A percentile compares a stretch with the other conserved stretches of the same genome.
phyloP scores from a whole-genome alignment of 352 stramenopile genomes.

The Peronospora destructor region DNA sequence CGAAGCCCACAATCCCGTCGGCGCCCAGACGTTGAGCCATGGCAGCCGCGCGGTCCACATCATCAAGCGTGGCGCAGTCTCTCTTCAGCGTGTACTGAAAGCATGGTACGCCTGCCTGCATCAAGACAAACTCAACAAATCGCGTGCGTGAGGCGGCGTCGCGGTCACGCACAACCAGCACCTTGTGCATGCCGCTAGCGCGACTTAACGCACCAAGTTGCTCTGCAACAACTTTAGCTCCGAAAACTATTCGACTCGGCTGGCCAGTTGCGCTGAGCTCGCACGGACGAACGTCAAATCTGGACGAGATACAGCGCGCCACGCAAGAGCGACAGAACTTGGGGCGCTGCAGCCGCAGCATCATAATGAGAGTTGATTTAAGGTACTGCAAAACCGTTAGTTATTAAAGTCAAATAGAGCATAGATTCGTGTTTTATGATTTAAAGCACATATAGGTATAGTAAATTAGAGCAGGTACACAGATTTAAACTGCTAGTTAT shows the following conservation, averaged over 20 bases:
- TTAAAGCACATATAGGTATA: no score
- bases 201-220: constrained; percentile 36
- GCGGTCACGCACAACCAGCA: constrained; percentile 64
- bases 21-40: constrained; percentile 55
- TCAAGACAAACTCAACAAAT: constrained; percentile 65
- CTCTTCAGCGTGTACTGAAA: constrained; percentile 70
- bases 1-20: constrained; percentile 63
- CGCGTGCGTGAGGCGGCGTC: constrained; percentile 48
- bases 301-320: constrained; percentile 23
- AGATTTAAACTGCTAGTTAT: no score
- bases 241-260: constrained; percentile 41
- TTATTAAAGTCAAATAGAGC: no score
- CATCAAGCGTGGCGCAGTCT: constrained; percentile 55
- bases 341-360: constrained; percentile 13
- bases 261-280: constrained; percentile 41
- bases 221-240: constrained; percentile 35
- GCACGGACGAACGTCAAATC: constrained; percentile 33
- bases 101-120: constrained; percentile 58
- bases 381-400: no score
- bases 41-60: constrained; percentile 45
- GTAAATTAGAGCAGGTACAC: no score
- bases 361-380: no score
- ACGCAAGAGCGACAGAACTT: background rate
- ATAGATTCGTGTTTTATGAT: no score
- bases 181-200: constrained; percentile 45